Evolutionary conservation across 441 rosid genomes (phyloP).

Genomic region (Eutrema salsugineum): DNA sequence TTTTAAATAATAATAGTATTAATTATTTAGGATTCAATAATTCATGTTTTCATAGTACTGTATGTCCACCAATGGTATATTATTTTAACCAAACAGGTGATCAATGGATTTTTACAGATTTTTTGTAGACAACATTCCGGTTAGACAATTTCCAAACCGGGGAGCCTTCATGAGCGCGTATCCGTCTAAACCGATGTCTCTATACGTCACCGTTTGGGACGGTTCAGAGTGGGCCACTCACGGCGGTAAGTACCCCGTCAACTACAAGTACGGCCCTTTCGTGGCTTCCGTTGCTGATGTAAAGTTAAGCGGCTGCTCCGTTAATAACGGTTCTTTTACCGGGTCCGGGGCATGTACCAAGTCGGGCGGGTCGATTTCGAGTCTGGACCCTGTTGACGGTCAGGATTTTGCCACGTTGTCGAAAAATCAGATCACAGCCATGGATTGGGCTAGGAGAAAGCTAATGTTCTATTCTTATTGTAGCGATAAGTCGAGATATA

Average conservation of each 20-base stretch:
- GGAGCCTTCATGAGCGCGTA: constrained; percentile 42
- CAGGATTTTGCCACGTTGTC: constrained; percentile 57
- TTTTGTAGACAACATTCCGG: constrained; percentile 69
- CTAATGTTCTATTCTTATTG: constrained; percentile 93
- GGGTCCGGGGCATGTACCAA: constrained; percentile 38
- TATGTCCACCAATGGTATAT: neutral
- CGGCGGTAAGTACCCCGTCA: constrained; percentile 91
- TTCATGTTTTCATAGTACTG: neutral
- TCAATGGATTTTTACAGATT: constrained; percentile 48
- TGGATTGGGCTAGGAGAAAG: constrained; percentile 87
- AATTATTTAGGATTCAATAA: neutral
- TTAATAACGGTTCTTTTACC: constrained; percentile 24
- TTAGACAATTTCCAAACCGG: constrained; percentile 53
- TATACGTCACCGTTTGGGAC: constrained; percentile 81
- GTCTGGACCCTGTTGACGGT: constrained; percentile 69
- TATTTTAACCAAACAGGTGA: neutral
- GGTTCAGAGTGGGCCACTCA: constrained; percentile 96
- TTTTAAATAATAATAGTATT: neutral
- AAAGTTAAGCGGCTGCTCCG: constrained; percentile 53
- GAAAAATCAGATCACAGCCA: constrained; percentile 53
- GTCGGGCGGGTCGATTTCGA: constrained; percentile 43
- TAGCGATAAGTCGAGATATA: constrained; percentile 59
- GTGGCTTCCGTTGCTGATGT: constrained; percentile 57
- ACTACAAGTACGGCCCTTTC: constrained; percentile 75
- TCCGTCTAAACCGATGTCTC: constrained; percentile 78